These are phyloP conservation scores for Pugionium cornutum DNA, from an alignment of 345 rosid species.

Conservation along the genomic window DNA sequence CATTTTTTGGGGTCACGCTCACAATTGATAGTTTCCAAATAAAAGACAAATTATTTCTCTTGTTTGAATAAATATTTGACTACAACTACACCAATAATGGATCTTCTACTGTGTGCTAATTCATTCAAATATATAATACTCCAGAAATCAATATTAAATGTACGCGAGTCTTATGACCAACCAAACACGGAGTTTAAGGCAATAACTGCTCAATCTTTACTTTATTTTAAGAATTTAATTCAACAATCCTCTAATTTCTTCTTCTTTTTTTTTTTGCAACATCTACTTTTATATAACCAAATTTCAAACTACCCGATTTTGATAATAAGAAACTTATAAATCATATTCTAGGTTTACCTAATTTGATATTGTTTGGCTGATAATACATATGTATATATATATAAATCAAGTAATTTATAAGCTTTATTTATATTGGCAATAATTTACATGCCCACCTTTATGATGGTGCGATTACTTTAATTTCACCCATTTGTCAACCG, in stretches of 20 bases:
- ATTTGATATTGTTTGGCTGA: background rate
- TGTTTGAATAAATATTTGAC: no score
- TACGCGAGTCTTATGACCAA: slow-evolving; percentile 25
- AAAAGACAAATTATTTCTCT: no score
- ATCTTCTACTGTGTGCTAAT: background rate
- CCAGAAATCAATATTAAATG: background rate
- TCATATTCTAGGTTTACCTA: background rate
- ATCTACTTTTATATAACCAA: slow-evolving; percentile 25
- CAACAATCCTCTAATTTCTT: background rate
- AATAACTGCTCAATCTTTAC: slow-evolving; percentile 21
- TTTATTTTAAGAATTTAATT: background rate
- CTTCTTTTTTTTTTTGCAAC: background rate
- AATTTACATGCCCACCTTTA: background rate
- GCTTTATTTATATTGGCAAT: background rate
- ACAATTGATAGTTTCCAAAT: no score
- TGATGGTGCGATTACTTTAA: slow-evolving; percentile 24
- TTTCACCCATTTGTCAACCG: slow-evolving; percentile 27
- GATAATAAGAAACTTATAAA: background rate
- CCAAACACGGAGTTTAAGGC: slow-evolving; percentile 34
- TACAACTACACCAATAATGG: slow-evolving; percentile 17
- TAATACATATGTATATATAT: background rate
- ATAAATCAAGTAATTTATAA: no score
- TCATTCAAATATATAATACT: background rate
- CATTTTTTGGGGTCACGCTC: background rate
- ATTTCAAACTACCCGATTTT: slow-evolving; percentile 24